A percentile compares a stretch with the other conserved stretches of the same genome.
phyloP scores from a whole-genome alignment of 805 yeast species.

The Schwanniomyces vanrijiae region DNA sequence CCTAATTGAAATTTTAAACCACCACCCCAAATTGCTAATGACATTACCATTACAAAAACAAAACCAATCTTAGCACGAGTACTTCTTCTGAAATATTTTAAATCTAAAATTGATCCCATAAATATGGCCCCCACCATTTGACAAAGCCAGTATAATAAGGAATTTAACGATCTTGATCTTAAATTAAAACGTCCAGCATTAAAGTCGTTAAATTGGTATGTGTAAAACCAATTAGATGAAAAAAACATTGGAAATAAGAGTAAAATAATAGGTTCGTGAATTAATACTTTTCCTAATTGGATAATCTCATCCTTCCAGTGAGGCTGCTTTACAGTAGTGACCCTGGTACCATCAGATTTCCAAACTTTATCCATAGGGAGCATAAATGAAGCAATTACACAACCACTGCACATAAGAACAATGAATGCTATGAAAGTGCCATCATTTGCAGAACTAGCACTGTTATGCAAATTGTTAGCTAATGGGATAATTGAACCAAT shows the following conservation, averaged over 20 bases:
- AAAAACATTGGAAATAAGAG: conserved; percentile 61
- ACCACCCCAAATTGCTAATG: conserved; percentile 59
- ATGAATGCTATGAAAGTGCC: conserved; percentile 58
- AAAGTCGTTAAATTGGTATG: conserved; percentile 61
- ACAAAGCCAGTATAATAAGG: conserved; percentile 58
- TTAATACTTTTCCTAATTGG: conserved; percentile 39
- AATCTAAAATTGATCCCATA: conserved; percentile 51
- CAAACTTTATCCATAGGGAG: conserved; percentile 51
- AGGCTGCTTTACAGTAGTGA: conserved; percentile 45
- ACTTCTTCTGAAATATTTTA: conserved; percentile 39
- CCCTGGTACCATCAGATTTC: conserved; percentile 50
- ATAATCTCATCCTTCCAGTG: conserved; percentile 45
- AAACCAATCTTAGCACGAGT: conserved; percentile 48
- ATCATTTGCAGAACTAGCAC: conserved; percentile 35
- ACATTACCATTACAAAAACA: conserved; percentile 34
- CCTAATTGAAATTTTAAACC: conserved; percentile 49
- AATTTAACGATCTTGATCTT: conserved; percentile 62
- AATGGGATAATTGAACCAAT: conserved; percentile 61
- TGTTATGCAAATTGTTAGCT: conserved; percentile 46
- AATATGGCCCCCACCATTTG: conserved; percentile 59
- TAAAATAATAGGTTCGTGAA: conserved; percentile 44
- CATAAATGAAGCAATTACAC: conserved; percentile 42
- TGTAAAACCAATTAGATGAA: conserved; percentile 66
- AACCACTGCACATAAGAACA: conserved; percentile 50
- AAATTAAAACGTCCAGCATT: conserved; percentile 56